Evolutionary conservation across 495 filamentous ascomycete species (phyloP), one percentile per base, ranked within the genome.

Genomic region (Tuber borchii): DNA sequence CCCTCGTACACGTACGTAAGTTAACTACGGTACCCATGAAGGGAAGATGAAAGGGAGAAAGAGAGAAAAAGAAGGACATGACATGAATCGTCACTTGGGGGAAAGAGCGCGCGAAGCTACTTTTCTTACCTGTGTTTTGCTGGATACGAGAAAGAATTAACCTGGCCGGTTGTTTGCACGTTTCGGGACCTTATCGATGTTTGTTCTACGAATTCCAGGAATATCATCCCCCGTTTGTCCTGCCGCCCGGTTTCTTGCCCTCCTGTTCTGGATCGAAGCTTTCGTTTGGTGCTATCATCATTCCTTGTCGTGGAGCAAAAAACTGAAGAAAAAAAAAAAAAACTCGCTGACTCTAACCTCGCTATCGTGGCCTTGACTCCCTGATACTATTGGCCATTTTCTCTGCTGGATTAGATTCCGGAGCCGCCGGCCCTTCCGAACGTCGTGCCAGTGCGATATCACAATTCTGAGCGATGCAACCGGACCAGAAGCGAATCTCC

Each of bases 171-270:
- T 61, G 22, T 65, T 31, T 31, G 9, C 26, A 3, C 51, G 56
- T 65, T 65, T 65, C 56, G n/a, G 56, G 56, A 65, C 56, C 56
- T 65, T 65, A 16, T 31, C 56, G 26, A 65, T 31, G n/a, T 65
- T 65, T 65, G 0, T 31, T 31, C 51, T 61, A 14, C 56, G 56
- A 31, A 65, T 31, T 31, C 56, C n/a, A 31, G 56, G 56, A 31
- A 17, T 5, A 65, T 31, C n/a, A 14, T 65, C 26, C 56, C 14
- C 56, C 56, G 22, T 31, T 65, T 65, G n/a, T 31, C n/a, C 56
- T 56, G 56, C 56, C 2, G 0, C 14, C 56, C 12, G 56, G 56
- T 65, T 65, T 26, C 56, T 31, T 31, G 12, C 3, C 56, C 48
- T 56, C 48, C 48, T 56, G 22, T 56, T 22, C 22, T 65, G 56